Conservation (phyloP, 2,329 filamentous ascomycete species). For the Xylaria sp. region DNA sequence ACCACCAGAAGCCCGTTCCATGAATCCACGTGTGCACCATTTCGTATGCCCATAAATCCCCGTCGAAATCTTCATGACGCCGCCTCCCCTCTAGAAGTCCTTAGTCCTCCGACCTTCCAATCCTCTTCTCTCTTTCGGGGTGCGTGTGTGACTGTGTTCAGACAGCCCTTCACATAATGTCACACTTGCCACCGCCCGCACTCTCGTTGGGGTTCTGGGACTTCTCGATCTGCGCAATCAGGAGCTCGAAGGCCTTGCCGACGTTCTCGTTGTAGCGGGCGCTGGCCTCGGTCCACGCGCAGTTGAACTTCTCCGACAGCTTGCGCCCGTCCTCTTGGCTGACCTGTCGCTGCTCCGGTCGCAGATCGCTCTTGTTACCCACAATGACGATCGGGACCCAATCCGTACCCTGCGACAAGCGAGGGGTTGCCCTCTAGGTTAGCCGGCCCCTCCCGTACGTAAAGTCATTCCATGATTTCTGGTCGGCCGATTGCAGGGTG, state of each 20-base stretch:
- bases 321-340: slow-evolving; percentile 84
- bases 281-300: slow-evolving; percentile 93
- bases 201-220: slow-evolving; percentile 89
- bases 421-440: slow-evolving; percentile 14
- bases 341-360: slow-evolving; percentile 92
- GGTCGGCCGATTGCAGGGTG: slow-evolving; percentile 1
- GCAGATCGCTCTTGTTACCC: slow-evolving; percentile 95
- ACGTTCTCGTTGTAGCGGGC: slow-evolving; percentile 96
- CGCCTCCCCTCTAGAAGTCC: background rate
- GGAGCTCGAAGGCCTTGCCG: slow-evolving; percentile 87
- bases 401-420: slow-evolving; percentile 72
- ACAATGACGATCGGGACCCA: slow-evolving; percentile 94
- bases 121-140: background rate
- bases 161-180: slow-evolving; percentile 74
- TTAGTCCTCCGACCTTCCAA: background rate
- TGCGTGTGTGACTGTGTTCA: too few species aligned
- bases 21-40: slow-evolving; percentile 15
- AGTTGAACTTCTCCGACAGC: slow-evolving; percentile 86
- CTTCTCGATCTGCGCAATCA: slow-evolving; percentile 96
- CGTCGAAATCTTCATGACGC: background rate
- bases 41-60: slow-evolving; percentile 11
- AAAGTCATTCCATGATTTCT: slow-evolving; percentile 9
- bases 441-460: slow-evolving; percentile 17
- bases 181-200: slow-evolving; percentile 81
- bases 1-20: slow-evolving; percentile 11